phyloP scores from a whole-genome alignment of 805 yeast genomes.

The Candida loeiensis region DNA sequence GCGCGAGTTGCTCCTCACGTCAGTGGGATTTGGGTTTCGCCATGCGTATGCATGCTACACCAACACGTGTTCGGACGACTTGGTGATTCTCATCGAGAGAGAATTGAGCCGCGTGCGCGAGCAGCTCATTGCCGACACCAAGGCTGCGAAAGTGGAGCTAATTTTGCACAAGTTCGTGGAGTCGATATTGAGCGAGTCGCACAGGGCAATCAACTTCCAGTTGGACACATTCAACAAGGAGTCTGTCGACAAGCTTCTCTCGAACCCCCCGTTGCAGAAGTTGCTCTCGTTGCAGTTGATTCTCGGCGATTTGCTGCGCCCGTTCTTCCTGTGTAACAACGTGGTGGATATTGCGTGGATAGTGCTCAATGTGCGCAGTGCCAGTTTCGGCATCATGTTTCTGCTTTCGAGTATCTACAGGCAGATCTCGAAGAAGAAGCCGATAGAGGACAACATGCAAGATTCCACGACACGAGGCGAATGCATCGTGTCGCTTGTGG shows the following conservation, averaged over 20 bases:
- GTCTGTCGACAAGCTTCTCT: conserved; percentile 69
- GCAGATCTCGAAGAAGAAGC: conserved; percentile 60
- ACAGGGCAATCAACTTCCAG: conserved; percentile 69
- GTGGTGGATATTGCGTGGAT: conserved; percentile 55
- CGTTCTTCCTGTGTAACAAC: conserved; percentile 20
- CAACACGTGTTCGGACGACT: conserved; percentile 65
- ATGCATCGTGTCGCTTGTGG: conserved; percentile 58
- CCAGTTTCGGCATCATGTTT: conserved; percentile 67
- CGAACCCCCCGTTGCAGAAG: conserved; percentile 75
- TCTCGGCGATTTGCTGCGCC: conserved; percentile 45
- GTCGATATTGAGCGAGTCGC: conserved; percentile 60
- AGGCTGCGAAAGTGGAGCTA: conserved; percentile 11
- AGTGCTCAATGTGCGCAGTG: conserved; percentile 62
- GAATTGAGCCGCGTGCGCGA: conserved; percentile 33
- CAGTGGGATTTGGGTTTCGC: conserved; percentile 60
- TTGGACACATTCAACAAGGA: conserved; percentile 64
- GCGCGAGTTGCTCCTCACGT: conserved; percentile 38
- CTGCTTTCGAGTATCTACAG: conserved; percentile 58
- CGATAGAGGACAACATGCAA: conserved; percentile 47
- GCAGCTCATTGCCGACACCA: conserved; percentile 1
- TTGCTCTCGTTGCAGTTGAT: conserved; percentile 66
- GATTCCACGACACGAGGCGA: conserved; percentile 61
- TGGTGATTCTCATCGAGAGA: conserved; percentile 52
- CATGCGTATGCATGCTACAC: conserved; percentile 72
- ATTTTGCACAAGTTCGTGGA: conserved; percentile 28